These are phyloP conservation scores for Xerocomellus intermedius DNA, from an alignment of 768 basidiomycete genomes.

Conservation along the genomic window DNA sequence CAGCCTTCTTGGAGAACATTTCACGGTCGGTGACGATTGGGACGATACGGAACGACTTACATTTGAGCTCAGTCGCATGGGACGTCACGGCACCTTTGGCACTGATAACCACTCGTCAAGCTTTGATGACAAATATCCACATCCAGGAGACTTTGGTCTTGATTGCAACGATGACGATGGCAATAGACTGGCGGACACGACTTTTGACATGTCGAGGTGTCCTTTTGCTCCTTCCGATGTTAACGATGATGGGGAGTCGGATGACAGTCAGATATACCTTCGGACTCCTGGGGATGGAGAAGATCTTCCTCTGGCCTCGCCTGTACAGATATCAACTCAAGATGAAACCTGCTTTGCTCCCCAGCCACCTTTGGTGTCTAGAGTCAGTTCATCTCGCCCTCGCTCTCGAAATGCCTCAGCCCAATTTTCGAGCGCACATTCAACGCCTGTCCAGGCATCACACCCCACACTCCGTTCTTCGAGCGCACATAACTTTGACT, in stretches of 20 bases:
- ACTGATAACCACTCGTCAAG: not conserved
- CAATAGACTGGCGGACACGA: conserved; percentile 6
- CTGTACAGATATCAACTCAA: not conserved
- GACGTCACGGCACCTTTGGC: not conserved
- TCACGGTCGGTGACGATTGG: conserved; percentile 21
- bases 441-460: not conserved
- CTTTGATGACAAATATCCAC: conserved; percentile 6
- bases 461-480: conserved; percentile 9
- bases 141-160: conserved; percentile 8
- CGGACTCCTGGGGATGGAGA: conserved; percentile 30
- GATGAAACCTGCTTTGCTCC: not conserved
- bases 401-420: conserved; percentile 22
- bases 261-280: conserved; percentile 24
- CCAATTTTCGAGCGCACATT: not conserved
- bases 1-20: conserved; percentile 26
- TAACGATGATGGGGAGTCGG: conserved; percentile 30
- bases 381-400: conserved; percentile 27
- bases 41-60: conserved; percentile 22
- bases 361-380: conserved; percentile 15
- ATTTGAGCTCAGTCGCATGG: conserved; percentile 17
- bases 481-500: not conserved
- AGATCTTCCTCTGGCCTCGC: conserved; percentile 7
- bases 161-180: conserved; percentile 6
- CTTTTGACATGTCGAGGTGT: conserved; percentile 21
- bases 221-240: conserved; percentile 26